Evolutionary conservation across 306 rosid species (phyloP).

Genomic region (Vachellia pachyceras): DNA sequence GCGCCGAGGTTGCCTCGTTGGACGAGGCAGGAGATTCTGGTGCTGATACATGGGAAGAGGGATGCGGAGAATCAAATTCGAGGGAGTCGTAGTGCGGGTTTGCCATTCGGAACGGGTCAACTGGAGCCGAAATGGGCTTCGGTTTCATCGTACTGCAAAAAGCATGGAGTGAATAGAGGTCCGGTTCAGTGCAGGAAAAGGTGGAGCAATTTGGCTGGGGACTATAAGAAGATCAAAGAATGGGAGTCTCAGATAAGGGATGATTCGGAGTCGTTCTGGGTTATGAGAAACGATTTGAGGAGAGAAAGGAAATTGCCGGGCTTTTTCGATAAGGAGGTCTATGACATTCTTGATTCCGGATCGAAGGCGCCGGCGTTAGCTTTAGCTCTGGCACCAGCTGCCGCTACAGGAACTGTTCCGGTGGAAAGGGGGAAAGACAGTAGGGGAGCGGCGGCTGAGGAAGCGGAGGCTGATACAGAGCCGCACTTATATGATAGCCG

Average conservation of each 20-base stretch:
- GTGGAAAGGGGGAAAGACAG: constrained; percentile 38
- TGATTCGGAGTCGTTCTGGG: constrained; percentile 93
- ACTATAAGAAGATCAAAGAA: constrained; percentile 92
- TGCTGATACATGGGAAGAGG: constrained; percentile 82
- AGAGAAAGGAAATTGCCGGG: constrained; percentile 92
- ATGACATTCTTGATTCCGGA: constrained; percentile 79
- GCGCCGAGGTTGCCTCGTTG: constrained; percentile 89
- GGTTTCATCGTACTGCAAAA: constrained; percentile 83
- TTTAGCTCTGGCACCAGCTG: constrained; percentile 32
- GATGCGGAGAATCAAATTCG: constrained; percentile 79
- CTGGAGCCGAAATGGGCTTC: constrained; percentile 93
- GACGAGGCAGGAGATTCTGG: constrained; percentile 96
- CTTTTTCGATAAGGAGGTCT: constrained; percentile 87
- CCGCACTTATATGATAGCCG: constrained; percentile 63
- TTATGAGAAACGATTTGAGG: constrained; percentile 92
- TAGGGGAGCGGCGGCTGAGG: constrained; percentile 9
- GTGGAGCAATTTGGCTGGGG: constrained; percentile 99
- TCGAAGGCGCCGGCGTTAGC: constrained; percentile 42
- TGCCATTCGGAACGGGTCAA: constrained; percentile 67
- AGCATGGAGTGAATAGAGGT: constrained; percentile 92
- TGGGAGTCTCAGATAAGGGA: constrained; percentile 82
- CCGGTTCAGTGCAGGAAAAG: constrained; percentile 98
- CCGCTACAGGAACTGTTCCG: constrained; percentile 1
- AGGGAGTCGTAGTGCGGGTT: constrained; percentile 55
- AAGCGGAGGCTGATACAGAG: constrained; percentile 51